Evolutionary conservation across 2,329 filamentous ascomycete species (phyloP), one percentile per base, ranked within the genome.

Genomic region (Atkinsonella texensis): DNA sequence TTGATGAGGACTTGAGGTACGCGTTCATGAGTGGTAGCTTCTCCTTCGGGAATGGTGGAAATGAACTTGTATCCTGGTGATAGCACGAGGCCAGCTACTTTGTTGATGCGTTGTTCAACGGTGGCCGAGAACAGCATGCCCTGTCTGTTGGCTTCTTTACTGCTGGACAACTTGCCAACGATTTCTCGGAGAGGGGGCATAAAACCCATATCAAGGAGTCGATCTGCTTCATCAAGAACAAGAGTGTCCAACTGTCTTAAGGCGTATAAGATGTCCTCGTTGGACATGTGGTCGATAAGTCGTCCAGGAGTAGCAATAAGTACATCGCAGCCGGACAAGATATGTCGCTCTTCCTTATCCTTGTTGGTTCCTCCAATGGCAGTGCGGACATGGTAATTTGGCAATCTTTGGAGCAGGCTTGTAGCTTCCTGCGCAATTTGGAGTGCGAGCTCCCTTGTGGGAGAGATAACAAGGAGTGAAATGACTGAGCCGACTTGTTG

Each of bases 101-200:
- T 81, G 62, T 89, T 77, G 50, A 95, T 85, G 63, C 91, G 89
- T 23, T 80, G 78, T 40, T 81, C 84, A 67, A 95, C 85, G 18
- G 89, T 95, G 10, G 89, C 89, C 3, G 84, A 89, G 74, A 93
- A 95, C 46, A 93, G 80, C 74, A 87, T 88, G 48, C 88, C 89
- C 57, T 84, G 81, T 49, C 79, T 69, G 52, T 82, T 73, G 31
- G 80, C 76, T 49, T 74, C 65, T 2, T 70, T 64, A 63, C 83
- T 80, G 54, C 77, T 67, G 0, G 87, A 87, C 4, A 94, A 73
- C 11, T 82, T 78, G 57, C 77, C 74, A 18, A 95, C 74, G 54
- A 94, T 90, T 59, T 87, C 85, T 63, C 85, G 81, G 2, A 95
- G 74, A 10, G 85, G 81, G 2, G 81, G 81, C n/a, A 87, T 81